These are phyloP conservation scores for Linanthus parryae DNA, from an alignment of 148 eudicot genomes.

Conservation along the genomic window DNA sequence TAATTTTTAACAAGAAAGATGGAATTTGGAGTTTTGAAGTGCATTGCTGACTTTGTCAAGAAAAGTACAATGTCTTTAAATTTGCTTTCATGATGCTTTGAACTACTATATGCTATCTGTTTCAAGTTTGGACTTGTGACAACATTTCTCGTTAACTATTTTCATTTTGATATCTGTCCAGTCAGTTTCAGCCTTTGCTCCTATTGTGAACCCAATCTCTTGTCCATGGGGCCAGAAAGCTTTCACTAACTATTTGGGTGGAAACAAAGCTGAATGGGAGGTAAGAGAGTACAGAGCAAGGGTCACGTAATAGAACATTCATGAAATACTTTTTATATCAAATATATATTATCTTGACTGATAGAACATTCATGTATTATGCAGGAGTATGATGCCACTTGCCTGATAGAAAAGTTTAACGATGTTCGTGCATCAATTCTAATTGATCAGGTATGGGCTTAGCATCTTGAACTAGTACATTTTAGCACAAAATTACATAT, in stretches of 20 bases:
- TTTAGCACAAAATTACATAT: background rate
- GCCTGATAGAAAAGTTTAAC: conserved; percentile 61
- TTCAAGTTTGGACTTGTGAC: background rate
- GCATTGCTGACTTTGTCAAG: no score
- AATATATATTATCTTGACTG: no score
- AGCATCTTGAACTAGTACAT: background rate
- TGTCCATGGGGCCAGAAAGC: conserved; percentile 99
- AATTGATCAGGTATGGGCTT: conserved; percentile 77
- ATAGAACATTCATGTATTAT: no score
- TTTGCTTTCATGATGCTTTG: no score
- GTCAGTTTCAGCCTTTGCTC: conserved; percentile 97
- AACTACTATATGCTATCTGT: background rate
- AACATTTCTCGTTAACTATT: background rate
- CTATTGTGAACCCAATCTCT: conserved; percentile 69
- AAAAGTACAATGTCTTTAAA: no score
- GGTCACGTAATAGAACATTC: background rate
- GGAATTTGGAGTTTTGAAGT: no score
- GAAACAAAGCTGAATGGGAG: conserved; percentile 83
- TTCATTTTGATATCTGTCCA: conserved; percentile 25
- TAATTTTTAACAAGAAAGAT: no score
- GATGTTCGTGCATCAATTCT: conserved; percentile 69
- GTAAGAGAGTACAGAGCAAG: conserved; percentile 26
- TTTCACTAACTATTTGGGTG: conserved; percentile 87
- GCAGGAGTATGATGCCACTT: conserved; percentile 95
- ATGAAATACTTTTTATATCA: background rate